A percentile compares a stretch with the other conserved stretches of the same genome.
phyloP scores from a whole-genome alignment of 257 asterid genomes.

The Gentiana straminea region DNA sequence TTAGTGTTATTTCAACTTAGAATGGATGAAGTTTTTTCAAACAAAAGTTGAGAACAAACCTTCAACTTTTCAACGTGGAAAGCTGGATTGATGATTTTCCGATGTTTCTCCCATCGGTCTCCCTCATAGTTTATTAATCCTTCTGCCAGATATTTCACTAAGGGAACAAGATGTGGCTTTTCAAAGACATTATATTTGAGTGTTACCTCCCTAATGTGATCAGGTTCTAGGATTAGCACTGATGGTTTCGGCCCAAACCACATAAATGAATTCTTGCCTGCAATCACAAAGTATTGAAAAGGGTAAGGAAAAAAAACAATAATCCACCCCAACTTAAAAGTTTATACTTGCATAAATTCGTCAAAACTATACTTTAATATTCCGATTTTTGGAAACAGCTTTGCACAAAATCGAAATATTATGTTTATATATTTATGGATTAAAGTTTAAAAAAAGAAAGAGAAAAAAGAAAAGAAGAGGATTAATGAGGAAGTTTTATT shows the following conservation, averaged over 20 bases:
- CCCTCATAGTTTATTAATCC: background rate
- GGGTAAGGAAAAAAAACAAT: too few species aligned
- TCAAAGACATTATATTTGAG: background rate
- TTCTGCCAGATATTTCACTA: background rate
- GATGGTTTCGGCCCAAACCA: conserved; percentile 40
- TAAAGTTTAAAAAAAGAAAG: too few species aligned
- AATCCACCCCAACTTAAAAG: too few species aligned
- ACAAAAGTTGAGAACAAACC: background rate
- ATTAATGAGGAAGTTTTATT: too few species aligned
- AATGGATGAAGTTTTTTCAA: too few species aligned
- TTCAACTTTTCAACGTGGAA: conserved; percentile 3
- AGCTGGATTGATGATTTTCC: conserved; percentile 7
- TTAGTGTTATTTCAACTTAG: background rate
- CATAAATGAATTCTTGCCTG: conserved; percentile 26
- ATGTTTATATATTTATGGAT: too few species aligned
- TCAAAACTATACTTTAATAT: too few species aligned
- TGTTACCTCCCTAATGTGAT: conserved; percentile 3
- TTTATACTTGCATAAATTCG: too few species aligned
- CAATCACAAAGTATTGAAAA: background rate
- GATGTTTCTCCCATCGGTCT: background rate
- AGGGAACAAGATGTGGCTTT: conserved; percentile 4
- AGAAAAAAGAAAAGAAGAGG: too few species aligned
- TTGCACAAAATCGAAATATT: too few species aligned
- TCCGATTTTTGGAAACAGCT: too few species aligned
- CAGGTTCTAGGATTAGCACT: conserved; percentile 22